Evolutionary conservation across 1,284 basidiomycete genomes (phyloP).

Genomic region (Apiotrichum sp.): DNA sequence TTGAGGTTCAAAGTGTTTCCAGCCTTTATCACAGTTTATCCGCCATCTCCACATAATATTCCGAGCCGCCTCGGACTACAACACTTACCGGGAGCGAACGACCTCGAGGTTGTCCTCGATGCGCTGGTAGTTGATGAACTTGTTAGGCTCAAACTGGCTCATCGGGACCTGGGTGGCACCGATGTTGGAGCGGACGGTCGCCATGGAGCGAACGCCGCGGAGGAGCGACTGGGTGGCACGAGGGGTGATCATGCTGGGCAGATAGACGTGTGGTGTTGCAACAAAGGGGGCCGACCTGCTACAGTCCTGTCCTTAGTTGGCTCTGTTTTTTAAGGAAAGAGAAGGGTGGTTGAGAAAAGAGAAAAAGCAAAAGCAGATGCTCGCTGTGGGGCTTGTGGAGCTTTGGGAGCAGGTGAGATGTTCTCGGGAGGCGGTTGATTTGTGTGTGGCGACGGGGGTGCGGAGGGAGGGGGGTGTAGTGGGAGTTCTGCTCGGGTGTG

Average conservation of each 20-base stretch:
- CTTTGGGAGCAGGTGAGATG: not conserved
- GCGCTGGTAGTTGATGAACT: conserved; percentile 94
- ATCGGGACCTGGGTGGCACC: conserved; percentile 90
- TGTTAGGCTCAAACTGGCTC: conserved; percentile 71
- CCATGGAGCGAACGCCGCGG: conserved; percentile 36
- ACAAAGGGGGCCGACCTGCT: not conserved
- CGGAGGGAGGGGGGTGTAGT: too few species aligned
- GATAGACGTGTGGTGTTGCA: not conserved
- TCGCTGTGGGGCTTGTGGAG: not conserved
- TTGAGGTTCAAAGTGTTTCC: too few species aligned
- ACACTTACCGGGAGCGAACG: conserved; percentile 67
- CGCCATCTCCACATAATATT: not conserved
- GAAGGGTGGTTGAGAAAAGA: not conserved
- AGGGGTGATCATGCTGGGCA: conserved; percentile 27
- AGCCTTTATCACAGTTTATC: too few species aligned
- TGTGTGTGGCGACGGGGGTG: too few species aligned
- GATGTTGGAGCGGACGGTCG: conserved; percentile 51
- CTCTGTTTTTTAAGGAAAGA: not conserved
- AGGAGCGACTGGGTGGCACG: conserved; percentile 27
- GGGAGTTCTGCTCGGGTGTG: too few species aligned
- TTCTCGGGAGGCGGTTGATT: too few species aligned
- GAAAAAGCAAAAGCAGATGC: not conserved
- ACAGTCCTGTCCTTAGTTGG: conserved; percentile 4
- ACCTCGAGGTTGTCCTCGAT: conserved; percentile 90
- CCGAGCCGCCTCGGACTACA: too few species aligned